phyloP scores from a whole-genome alignment of 2,329 filamentous ascomycete species.

The Lachnellula occidentalis region DNA sequence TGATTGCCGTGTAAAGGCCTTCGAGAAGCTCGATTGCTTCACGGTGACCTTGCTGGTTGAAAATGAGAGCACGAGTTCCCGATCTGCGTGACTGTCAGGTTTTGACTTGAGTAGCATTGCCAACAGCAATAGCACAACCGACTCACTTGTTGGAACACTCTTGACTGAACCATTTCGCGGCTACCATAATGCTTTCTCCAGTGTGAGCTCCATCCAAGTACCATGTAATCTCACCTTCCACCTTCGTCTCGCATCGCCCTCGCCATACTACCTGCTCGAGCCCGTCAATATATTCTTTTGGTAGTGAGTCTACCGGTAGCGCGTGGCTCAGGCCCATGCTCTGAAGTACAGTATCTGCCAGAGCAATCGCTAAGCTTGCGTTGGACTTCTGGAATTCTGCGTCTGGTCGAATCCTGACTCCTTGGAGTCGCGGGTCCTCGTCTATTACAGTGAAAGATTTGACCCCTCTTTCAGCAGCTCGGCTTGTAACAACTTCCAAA shows the following conservation, averaged over 20 bases:
- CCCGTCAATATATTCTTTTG: slow-evolving; percentile 62
- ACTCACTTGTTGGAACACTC: slow-evolving; percentile 35
- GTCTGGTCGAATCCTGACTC: slow-evolving; percentile 44
- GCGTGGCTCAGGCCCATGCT: slow-evolving; percentile 35
- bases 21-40: slow-evolving; percentile 45
- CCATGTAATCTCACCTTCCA: slow-evolving; percentile 62
- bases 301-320: slow-evolving; percentile 37
- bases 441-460: slow-evolving; percentile 40
- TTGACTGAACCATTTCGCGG: slow-evolving; percentile 72
- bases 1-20: slow-evolving; percentile 45
- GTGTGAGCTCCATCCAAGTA: slow-evolving; percentile 94
- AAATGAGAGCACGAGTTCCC: slow-evolving; percentile 59
- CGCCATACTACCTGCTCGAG: slow-evolving; percentile 71
- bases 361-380: slow-evolving; percentile 44
- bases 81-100: slow-evolving; percentile 19
- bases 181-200: slow-evolving; percentile 77
- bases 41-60: slow-evolving; percentile 69
- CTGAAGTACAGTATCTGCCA: slow-evolving; percentile 45
- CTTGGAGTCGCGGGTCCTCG: slow-evolving; percentile 41
- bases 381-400: slow-evolving; percentile 56
- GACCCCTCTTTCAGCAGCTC: slow-evolving; percentile 50
- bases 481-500: slow-evolving; percentile 40
- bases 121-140: background rate
- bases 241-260: slow-evolving; percentile 66
- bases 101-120: background rate